A percentile compares a stretch with the other conserved stretches of the same genome.
Conservation (phyloP, 2,329 filamentous ascomycete species). For the Fusarium sacchari region DNA sequence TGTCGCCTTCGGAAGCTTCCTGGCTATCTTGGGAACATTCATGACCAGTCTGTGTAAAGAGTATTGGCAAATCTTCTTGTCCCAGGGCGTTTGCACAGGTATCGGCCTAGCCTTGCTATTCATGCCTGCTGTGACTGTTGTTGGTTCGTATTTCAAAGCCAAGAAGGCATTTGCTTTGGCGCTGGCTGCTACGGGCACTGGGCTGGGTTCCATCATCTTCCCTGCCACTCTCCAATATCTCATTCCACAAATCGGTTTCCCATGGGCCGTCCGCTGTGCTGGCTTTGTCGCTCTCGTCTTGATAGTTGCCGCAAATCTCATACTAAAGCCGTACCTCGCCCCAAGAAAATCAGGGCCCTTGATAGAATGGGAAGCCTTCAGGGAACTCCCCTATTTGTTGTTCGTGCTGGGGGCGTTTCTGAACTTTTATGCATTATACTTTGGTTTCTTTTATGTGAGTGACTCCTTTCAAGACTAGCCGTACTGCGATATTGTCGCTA, state of each 20-base stretch:
- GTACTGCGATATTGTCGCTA: background rate
- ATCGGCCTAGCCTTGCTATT: slow-evolving; percentile 67
- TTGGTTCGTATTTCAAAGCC: slow-evolving; percentile 70
- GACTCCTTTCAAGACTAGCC: slow-evolving; percentile 45
- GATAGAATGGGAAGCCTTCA: slow-evolving; percentile 67
- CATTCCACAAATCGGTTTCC: slow-evolving; percentile 67
- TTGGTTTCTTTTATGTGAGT: slow-evolving; percentile 57
- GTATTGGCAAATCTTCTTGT: slow-evolving; percentile 65
- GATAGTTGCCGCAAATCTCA: slow-evolving; percentile 51
- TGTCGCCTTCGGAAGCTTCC: slow-evolving; percentile 52
- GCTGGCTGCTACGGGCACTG: slow-evolving; percentile 67
- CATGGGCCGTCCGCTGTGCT: slow-evolving; percentile 71
- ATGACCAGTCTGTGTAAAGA: slow-evolving; percentile 56
- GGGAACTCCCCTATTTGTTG: slow-evolving; percentile 63
- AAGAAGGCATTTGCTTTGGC: slow-evolving; percentile 68
- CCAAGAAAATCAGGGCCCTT: slow-evolving; percentile 60
- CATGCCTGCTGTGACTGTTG: slow-evolving; percentile 67
- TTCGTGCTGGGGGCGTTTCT: slow-evolving; percentile 62
- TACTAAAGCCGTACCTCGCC: slow-evolving; percentile 58
- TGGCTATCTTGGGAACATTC: slow-evolving; percentile 59
- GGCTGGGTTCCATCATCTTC: slow-evolving; percentile 65
- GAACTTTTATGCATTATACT: slow-evolving; percentile 53
- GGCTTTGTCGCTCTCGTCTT: slow-evolving; percentile 69
- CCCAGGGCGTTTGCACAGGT: slow-evolving; percentile 63
- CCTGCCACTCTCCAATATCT: slow-evolving; percentile 67